Base-by-base conservation (phyloP, 257 asterid genomes). In the Agastache rugosa region DNA sequence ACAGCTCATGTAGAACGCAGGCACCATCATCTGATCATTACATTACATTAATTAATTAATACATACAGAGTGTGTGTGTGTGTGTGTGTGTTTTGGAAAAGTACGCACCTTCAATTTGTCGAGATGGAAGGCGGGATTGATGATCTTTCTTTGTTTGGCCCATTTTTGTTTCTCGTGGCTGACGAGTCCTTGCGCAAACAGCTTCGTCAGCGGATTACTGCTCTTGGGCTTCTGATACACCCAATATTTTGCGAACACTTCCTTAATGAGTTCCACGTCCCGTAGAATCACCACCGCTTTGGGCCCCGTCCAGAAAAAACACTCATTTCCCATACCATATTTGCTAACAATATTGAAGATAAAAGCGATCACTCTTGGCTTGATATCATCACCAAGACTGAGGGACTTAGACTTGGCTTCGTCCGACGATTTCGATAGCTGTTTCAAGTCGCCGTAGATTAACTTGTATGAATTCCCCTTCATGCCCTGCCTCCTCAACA, bases 91-190 rank as follows among this genome's bases (percentile, higher is more conserved):
- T n/a, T n/a, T n/a, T n/a, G n/a, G n/a, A n/a, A n/a, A n/a, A n/a
- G n/a, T n/a, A n/a, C n/a, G n/a, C n/a, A 48, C 22, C 89, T 84
- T 87, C 19, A 87, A 15, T n/a, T 85, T 87, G 72, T 89, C 89
- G 0, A 75, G 23, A 50, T 85, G 87, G 79, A 89, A 89, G 37
- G 92, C 87, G 8, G 92, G 87, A 76, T 48, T 68, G 73, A 50
- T 68, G 73, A 68, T 27, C 12, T 68, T 68, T 5, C 73, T 48
- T 2, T 50, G 73, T 0, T 68, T 50, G 19, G 63, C 47, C 73
- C 73, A 68, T 29, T 50, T 68, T 19, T 68, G 12, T 61, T 82
- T 79, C 53, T 89, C 90, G 19, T 60, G 39, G 41, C 2, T 11
- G 4, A 67, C 72, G 4, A 87, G 55, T 34, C 90, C 94, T 35